Percentiles rank a stretch among this genome's conserved stretches.
These are phyloP conservation scores for Fraxinus cuspidata DNA, from an alignment of 257 asterid genomes.

Conservation along the genomic window DNA sequence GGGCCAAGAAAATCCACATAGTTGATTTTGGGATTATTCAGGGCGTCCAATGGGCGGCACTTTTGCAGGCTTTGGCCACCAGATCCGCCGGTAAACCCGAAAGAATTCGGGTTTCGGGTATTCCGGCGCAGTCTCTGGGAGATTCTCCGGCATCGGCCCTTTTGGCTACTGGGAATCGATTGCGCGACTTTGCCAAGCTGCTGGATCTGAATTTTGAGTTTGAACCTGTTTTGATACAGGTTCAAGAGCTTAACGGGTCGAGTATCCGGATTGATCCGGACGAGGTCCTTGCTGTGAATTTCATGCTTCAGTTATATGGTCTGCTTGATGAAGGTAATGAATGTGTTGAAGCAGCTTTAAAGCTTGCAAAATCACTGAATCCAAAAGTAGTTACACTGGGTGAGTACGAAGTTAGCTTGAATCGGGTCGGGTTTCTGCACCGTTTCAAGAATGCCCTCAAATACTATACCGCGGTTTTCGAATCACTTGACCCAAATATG, in stretches of 20 bases:
- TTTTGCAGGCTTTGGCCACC: slow-evolving; percentile 90
- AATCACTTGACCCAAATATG: slow-evolving; percentile 75
- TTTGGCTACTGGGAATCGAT: slow-evolving; percentile 81
- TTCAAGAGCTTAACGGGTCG: slow-evolving; percentile 49
- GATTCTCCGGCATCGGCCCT: slow-evolving; percentile 61
- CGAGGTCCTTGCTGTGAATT: slow-evolving; percentile 71
- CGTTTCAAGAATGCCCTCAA: slow-evolving; percentile 74
- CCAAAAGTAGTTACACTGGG: slow-evolving; percentile 87
- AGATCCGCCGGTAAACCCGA: slow-evolving; percentile 86
- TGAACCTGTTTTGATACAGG: slow-evolving; percentile 66
- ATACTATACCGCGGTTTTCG: slow-evolving; percentile 76
- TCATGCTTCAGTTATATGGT: slow-evolving; percentile 86
- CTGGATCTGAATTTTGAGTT: slow-evolving; percentile 87
- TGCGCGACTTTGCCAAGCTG: slow-evolving; percentile 72
- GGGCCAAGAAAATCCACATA: slow-evolving; percentile 63
- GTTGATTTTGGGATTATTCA: slow-evolving; percentile 93
- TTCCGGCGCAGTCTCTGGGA: slow-evolving; percentile 80
- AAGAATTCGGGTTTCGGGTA: slow-evolving; percentile 72
- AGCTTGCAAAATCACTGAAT: slow-evolving; percentile 68
- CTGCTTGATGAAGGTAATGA: slow-evolving; percentile 58
- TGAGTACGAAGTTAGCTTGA: slow-evolving; percentile 69
- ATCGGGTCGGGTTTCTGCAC: slow-evolving; percentile 59
- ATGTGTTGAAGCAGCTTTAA: slow-evolving; percentile 60
- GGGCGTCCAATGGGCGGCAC: slow-evolving; percentile 98
- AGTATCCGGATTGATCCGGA: slow-evolving; percentile 69